Evolutionary conservation across 495 filamentous ascomycete genomes (phyloP).

Genomic region (Coniosporium apollinis): DNA sequence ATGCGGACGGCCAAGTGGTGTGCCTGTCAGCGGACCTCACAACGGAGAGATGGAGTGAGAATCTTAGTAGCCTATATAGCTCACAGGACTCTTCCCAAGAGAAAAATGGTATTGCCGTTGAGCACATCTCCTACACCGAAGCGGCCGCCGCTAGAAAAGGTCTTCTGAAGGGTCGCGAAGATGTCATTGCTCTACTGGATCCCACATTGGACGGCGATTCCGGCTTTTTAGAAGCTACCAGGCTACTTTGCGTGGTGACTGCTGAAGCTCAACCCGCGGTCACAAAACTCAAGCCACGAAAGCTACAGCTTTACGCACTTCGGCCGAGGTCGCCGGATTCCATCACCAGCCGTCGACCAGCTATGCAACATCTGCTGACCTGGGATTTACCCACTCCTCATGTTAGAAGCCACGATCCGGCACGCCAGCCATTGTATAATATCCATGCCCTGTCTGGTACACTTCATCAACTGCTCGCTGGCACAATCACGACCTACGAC

Average conservation of each 20-base stretch:
- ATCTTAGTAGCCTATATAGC: too few species aligned
- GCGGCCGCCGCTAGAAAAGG: conserved; percentile 26
- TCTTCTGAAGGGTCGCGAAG: conserved; percentile 28
- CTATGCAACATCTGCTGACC: conserved; percentile 10
- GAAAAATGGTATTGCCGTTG: too few species aligned
- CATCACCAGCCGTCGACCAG: conserved; percentile 7
- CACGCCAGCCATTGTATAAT: too few species aligned
- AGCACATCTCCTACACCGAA: conserved; percentile 23
- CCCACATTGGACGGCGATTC: conserved; percentile 5
- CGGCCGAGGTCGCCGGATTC: conserved; percentile 6
- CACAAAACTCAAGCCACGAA: neutral
- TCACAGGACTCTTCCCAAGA: too few species aligned
- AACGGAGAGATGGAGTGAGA: conserved; percentile 17
- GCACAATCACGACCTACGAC: conserved; percentile 32
- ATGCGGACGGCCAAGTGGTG: conserved; percentile 29
- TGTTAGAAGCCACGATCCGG: too few species aligned
- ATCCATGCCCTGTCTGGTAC: conserved; percentile 40
- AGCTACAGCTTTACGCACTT: conserved; percentile 10
- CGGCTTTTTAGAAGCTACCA: conserved; percentile 9
- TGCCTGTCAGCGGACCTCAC: conserved; percentile 35
- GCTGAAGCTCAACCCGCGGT: neutral
- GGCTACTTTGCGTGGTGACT: conserved; percentile 7
- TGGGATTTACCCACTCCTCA: conserved; percentile 11
- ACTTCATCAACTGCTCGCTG: conserved; percentile 33
- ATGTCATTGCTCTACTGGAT: conserved; percentile 21